phyloP scores from a whole-genome alignment of 441 rosid genomes.

The Populus hybrid region DNA sequence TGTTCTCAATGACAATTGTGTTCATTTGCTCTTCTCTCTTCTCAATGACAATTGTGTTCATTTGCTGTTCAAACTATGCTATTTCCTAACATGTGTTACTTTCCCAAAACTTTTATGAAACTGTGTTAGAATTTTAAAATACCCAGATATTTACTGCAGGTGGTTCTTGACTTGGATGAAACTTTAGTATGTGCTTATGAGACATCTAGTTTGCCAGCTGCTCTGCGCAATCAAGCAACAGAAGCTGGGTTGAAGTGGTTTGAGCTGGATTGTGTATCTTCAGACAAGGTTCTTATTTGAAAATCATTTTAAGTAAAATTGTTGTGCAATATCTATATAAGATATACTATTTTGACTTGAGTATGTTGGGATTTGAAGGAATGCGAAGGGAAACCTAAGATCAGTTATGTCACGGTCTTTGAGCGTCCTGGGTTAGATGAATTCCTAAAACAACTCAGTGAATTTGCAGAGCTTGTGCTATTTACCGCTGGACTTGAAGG shows the following conservation, averaged over 20 bases:
- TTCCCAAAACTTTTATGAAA: too few relatives aligned
- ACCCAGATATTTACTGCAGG: slow-evolving; percentile 35
- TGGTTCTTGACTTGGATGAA: slow-evolving; percentile 94
- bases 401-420: slow-evolving; percentile 89
- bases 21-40: too few relatives aligned
- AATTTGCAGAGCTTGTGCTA: slow-evolving; percentile 80
- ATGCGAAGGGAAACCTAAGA: slow-evolving; percentile 69
- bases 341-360: slow-evolving; percentile 26
- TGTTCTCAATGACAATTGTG: too few relatives aligned
- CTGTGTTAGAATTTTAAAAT: too few relatives aligned
- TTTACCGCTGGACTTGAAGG: slow-evolving; percentile 99
- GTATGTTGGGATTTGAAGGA: slow-evolving; percentile 50
- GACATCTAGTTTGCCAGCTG: slow-evolving; percentile 65
- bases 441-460: slow-evolving; percentile 65
- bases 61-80: background rate
- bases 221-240: slow-evolving; percentile 56
- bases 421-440: slow-evolving; percentile 93
- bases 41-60: too few relatives aligned
- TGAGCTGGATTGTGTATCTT: slow-evolving; percentile 73
- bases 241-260: slow-evolving; percentile 82
- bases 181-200: slow-evolving; percentile 87
- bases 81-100: background rate
- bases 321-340: slow-evolving; percentile 1
- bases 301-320: slow-evolving; percentile 8
- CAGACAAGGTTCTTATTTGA: slow-evolving; percentile 61